Evolutionary conservation across 2,329 filamentous ascomycete genomes (phyloP), one percentile per base, ranked within the genome.

Genomic region (Aplosporella prunicola): DNA sequence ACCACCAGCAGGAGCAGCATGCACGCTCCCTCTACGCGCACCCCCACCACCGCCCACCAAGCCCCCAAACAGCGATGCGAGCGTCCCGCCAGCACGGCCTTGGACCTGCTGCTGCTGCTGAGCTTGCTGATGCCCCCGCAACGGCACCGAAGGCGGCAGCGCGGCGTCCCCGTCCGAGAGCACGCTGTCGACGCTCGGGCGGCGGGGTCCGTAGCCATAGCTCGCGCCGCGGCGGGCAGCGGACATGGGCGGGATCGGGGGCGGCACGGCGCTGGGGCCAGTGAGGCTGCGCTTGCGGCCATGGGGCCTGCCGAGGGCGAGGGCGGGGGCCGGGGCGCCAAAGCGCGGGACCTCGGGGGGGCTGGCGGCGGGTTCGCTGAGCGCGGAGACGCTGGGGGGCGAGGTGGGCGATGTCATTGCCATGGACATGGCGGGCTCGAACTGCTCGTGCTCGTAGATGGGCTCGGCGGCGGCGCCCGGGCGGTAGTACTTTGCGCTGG

Each of bases 321-420:
- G n/a, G n/a, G n/a, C n/a, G n/a, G n/a, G n/a, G n/a, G n/a, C n/a
- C n/a, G n/a, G n/a, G n/a, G n/a, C n/a, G n/a, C n/a, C 56, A 15
- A 82, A 83, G 4, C 82, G 76, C 3, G 80, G 79, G 30, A 88
- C 79, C 42, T 74, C 66, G 0, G 83, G 83, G 24, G 83, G 79
- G 45, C 82, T 78, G 0, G 82, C 82, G 11, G 76, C 71, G 26
- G n/a, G n/a, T n/a, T n/a, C n/a, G n/a, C n/a, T n/a, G n/a, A n/a
- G n/a, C n/a, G n/a, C n/a, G n/a, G n/a, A n/a, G n/a, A n/a, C n/a
- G n/a, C n/a, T n/a, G n/a, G n/a, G n/a, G n/a, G n/a, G n/a, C n/a
- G n/a, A n/a, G n/a, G n/a, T n/a, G n/a, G n/a, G n/a, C n/a, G n/a
- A n/a, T n/a, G n/a, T n/a, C n/a, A n/a, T n/a, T n/a, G n/a, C 18